Evolutionary conservation across 441 rosid genomes (phyloP), one percentile per base, ranked within the genome.

Genomic region (Manihot esculenta): DNA sequence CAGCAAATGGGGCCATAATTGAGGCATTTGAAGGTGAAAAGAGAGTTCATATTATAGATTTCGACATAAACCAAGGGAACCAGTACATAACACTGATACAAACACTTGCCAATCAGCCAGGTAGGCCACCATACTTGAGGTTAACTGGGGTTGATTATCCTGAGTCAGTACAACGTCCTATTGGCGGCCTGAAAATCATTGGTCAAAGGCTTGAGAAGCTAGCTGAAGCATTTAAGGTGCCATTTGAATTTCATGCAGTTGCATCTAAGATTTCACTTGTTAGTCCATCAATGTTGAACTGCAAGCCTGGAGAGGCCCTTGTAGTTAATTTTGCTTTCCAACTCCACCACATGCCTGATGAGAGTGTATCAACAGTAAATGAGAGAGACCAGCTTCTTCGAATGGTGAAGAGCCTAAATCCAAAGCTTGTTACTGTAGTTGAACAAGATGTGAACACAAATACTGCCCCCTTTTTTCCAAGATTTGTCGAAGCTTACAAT

Each of bases 301-400:
- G 81, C 77, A 84, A 69, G 64, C 84, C 87, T 0, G 94, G 92
- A 68, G 99, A 96, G 79, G 90, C 97, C 26, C 78, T 93, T 6
- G 15, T 89, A 0, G 97, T 96, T 7, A 96, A 96, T 84, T 96
- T 96, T 64, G 92, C 99, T 15, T 96, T 90, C 78, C 99, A 88
- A 75, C 97, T 96, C 66, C 99, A 96, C 80, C 99, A 96, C 85
- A 93, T 96, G 97, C 99, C 99, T 6, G 99, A 95, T 60, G 99
- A 95, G 83, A 95, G 99, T 60, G 99, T 95, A 51, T 91, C 99
- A 33, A 91, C 92, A 1, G 88, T 88, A 27, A 95, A 95, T 54
- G 88, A 85, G 82, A 84, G 99, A 42, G 99, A 95, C 82, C 94
- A 87, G 83, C 94, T 95, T 11, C 98, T 95, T 61, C 89, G 85